phyloP scores from a whole-genome alignment of 2,329 filamentous ascomycete species.

The Fusarium sambucinum region DNA sequence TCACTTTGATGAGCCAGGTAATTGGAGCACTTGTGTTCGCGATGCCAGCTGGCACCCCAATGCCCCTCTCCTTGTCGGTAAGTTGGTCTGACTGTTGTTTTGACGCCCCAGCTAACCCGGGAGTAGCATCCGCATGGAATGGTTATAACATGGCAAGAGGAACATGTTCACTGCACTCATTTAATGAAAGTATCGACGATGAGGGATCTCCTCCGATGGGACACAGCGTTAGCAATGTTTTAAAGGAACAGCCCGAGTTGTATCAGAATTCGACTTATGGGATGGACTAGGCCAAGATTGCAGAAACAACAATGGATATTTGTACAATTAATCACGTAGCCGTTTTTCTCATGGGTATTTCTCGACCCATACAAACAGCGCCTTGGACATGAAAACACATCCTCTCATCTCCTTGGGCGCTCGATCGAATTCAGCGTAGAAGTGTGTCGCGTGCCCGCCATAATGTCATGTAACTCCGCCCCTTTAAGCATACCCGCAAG shows the following conservation, averaged over 20 bases:
- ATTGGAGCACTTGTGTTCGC: conserved; percentile 83
- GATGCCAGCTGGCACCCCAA: conserved; percentile 93
- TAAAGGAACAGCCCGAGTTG: conserved; percentile 57
- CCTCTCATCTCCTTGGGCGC: conserved; percentile 29
- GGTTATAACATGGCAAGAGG: conserved; percentile 79
- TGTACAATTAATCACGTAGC: conserved; percentile 43
- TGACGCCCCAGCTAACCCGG: conserved; percentile 25
- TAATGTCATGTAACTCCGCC: conserved; percentile 47
- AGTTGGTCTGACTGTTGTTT: conserved; percentile 45
- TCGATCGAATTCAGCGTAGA: conserved; percentile 41
- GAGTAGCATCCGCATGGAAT: conserved; percentile 82
- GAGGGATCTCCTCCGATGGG: conserved; percentile 73
- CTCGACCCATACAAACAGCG: conserved; percentile 17
- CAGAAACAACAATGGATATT: conserved; percentile 41
- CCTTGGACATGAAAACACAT: conserved; percentile 28
- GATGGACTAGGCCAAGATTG: conserved; percentile 25
- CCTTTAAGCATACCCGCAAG: conserved; percentile 43
- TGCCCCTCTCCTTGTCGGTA: conserved; percentile 79
- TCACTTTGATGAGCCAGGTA: conserved; percentile 65
- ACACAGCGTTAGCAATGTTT: conserved; percentile 69
- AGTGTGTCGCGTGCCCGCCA: conserved; percentile 44
- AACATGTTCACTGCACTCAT: conserved; percentile 82
- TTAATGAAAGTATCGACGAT: conserved; percentile 73
- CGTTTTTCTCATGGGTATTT: conserved; percentile 20
- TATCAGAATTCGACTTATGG: conserved; percentile 42